Conservation (phyloP, 805 yeast genomes). For the Saccharomycopsis fibuligera region DNA sequence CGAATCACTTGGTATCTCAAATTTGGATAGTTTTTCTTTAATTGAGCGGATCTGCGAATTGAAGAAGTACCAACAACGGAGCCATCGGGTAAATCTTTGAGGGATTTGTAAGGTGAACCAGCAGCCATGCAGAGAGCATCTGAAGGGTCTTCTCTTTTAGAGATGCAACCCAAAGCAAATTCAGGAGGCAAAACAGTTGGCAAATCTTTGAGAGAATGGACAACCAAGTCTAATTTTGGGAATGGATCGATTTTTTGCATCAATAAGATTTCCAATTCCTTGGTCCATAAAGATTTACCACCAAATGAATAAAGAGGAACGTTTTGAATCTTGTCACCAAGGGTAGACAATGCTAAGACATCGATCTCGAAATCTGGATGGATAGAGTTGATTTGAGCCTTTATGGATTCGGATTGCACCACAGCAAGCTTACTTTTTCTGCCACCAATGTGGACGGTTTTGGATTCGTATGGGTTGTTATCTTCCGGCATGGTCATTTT, state of each 20-base stretch:
- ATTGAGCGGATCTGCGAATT: conserved; percentile 87
- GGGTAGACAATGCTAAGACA: conserved; percentile 71
- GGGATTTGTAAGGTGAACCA: conserved; percentile 53
- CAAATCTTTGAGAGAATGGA: conserved; percentile 88
- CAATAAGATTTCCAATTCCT: conserved; percentile 79
- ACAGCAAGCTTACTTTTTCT: conserved; percentile 86
- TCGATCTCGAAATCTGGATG: conserved; percentile 69
- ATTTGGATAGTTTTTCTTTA: conserved; percentile 69
- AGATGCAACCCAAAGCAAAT: conserved; percentile 81
- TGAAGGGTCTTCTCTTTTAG: conserved; percentile 84
- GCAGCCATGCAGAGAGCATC: conserved; percentile 80
- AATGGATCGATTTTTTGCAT: conserved; percentile 54
- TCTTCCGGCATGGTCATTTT: conserved; percentile 15
- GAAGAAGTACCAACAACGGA: conserved; percentile 92
- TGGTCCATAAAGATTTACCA: conserved; percentile 95
- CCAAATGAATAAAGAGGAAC: conserved; percentile 91
- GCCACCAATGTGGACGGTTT: conserved; percentile 60
- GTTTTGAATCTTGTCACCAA: conserved; percentile 84
- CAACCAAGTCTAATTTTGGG: conserved; percentile 77
- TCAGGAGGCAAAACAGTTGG: conserved; percentile 89
- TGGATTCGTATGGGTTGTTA: conserved; percentile 16
- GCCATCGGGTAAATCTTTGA: conserved; percentile 77
- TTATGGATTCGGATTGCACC: conserved; percentile 73
- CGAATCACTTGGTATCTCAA: conserved; percentile 77
- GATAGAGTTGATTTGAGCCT: conserved; percentile 45